Percentiles rank a stretch among this genome's conserved stretches.
Conservation (phyloP, 352 stramenopile species). For the Phytophthora pistaciae region DNA sequence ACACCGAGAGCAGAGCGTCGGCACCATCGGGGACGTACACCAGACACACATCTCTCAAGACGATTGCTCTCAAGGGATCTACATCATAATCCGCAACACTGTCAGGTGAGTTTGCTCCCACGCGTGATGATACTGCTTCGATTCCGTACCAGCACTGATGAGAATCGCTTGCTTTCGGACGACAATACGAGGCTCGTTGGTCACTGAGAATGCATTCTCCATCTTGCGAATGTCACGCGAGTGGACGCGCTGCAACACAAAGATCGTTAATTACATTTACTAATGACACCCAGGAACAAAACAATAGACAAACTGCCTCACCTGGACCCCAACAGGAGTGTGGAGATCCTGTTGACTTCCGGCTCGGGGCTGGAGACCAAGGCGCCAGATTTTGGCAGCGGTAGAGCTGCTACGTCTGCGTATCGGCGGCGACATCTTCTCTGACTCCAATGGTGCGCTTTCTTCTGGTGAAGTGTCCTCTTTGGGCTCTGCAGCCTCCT, state of each 20-base stretch:
- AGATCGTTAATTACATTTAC: background rate
- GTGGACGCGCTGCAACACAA: conserved; percentile 52
- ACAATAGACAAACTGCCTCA: background rate
- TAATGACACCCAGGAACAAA: background rate
- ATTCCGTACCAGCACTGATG: conserved; percentile 58
- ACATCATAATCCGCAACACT: background rate
- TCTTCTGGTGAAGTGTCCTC: conserved; percentile 13
- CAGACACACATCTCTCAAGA: conserved; percentile 58
- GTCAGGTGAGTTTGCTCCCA: background rate
- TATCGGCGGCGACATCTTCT: conserved; percentile 14
- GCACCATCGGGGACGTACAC: conserved; percentile 57
- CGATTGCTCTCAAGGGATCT: conserved; percentile 69
- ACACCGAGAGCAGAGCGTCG: conserved; percentile 46
- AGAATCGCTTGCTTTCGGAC: conserved; percentile 76
- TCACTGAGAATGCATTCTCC: conserved; percentile 71
- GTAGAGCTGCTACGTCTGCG: conserved; percentile 34
- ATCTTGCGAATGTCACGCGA: conserved; percentile 75
- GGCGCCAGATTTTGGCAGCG: conserved; percentile 27
- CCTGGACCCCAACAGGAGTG: conserved; percentile 40
- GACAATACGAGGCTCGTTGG: conserved; percentile 67
- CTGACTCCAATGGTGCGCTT: conserved; percentile 3
- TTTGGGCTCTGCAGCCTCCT: conserved; percentile 53
- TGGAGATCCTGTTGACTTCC: conserved; percentile 32
- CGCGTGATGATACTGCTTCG: background rate
- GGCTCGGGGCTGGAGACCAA: conserved; percentile 23